phyloP scores from a whole-genome alignment of 1,284 basidiomycete species.

The Stygiomarasmius scandens region DNA sequence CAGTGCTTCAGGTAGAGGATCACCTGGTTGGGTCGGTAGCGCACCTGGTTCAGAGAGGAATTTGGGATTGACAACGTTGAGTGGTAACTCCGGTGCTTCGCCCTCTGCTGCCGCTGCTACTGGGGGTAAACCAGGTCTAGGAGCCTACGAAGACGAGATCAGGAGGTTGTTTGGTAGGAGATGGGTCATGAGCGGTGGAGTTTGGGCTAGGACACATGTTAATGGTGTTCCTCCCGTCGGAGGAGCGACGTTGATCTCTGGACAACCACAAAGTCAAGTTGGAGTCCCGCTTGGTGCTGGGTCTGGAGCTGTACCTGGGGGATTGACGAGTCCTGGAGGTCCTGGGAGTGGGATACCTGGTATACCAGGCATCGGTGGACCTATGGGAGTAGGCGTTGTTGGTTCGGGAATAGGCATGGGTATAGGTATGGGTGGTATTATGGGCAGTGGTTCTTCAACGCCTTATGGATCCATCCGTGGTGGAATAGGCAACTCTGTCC shows the following conservation, averaged over 20 bases:
- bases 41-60: not conserved
- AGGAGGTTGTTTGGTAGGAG: constrained; percentile 66
- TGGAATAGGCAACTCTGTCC: constrained; percentile 59
- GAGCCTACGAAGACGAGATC: constrained; percentile 78
- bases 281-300: not conserved
- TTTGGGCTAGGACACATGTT: constrained; percentile 58
- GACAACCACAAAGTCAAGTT: constrained; percentile 3
- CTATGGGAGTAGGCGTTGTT: not conserved
- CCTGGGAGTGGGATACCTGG: not conserved
- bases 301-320: not conserved
- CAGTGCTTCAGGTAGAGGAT: constrained; percentile 8
- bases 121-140: constrained; percentile 16
- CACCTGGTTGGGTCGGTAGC: constrained; percentile 8
- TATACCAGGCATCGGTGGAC: not conserved
- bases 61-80: not conserved
- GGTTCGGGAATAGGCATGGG: constrained; percentile 11
- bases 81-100: constrained; percentile 36
- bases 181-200: constrained; percentile 65
- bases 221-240: constrained; percentile 21
- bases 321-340: not conserved
- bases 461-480: constrained; percentile 55
- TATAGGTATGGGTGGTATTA: constrained; percentile 26
- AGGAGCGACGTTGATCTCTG: not conserved
- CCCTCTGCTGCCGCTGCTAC: not conserved
- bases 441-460: constrained; percentile 54